Evolutionary conservation across 768 basidiomycete genomes (phyloP), one percentile per base, ranked within the genome.

Genomic region (Agrocybe pediades): DNA sequence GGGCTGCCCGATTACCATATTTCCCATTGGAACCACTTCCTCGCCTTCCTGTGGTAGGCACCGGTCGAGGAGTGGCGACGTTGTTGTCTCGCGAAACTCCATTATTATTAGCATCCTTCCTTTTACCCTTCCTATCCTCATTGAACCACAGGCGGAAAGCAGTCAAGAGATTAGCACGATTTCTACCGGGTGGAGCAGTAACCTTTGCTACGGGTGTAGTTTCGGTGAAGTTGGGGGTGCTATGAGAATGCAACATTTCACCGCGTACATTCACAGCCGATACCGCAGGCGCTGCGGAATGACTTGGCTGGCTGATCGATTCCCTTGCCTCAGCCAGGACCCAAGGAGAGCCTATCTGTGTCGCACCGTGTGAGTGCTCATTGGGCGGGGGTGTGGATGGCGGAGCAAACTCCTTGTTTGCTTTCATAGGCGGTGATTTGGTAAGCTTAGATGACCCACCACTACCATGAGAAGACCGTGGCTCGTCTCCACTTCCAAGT

Each of bases 111-210:
- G 59, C 46, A 40, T 83, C 85, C 68, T 90, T 90, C 47, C 90
- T 81, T 73, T 95, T 96, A 3, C 92, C 87, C 65, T 92, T 94
- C 59, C 81, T 79, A 58, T 95, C 95, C 56, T 97, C 94, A 55
- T 93, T 84, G 71, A 98, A 96, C 92, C 95, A 94, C 56, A 87
- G 78, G 41, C 92, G 82, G 72, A 98, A 93, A 6, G 92, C 83
- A 2, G 88, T 86, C 45, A 98, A 73, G 24, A 98, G 67, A 65
- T 89, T 93, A 7, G 91, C 90, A 29, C 89, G 79, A 65, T 89
- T 87, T 20, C 87, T 78, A 25, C 16, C 23, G 48, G 39, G 39
- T 29, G 54, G 55, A 15, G 65, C 61, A 21, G 53, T 29, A 3
- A 49, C 54, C 20, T 56, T 61, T 15, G 56, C 54, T 25, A 58